phyloP scores from a whole-genome alignment of 176 grass and related monocot species.

The Metroxylon sagu region DNA sequence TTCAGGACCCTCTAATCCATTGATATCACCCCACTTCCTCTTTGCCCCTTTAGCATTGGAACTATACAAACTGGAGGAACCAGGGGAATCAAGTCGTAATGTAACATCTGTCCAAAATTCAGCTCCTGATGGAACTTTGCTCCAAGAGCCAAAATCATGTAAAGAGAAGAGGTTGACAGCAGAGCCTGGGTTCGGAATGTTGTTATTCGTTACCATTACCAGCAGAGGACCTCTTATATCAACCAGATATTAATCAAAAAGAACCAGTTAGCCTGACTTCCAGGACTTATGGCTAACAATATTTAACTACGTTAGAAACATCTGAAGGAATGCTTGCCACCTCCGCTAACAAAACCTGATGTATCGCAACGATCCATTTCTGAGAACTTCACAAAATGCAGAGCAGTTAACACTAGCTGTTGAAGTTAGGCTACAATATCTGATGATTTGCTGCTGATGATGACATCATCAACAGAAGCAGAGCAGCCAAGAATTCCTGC shows the following conservation, averaged over 20 bases:
- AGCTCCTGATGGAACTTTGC: neutral
- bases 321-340: slow-evolving; percentile 41
- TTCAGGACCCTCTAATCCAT: too few species aligned
- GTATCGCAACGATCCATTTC: slow-evolving; percentile 85
- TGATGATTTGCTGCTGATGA: too few species aligned
- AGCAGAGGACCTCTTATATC: too few species aligned
- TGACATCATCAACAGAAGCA: too few species aligned
- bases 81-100: too few species aligned
- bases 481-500: too few species aligned
- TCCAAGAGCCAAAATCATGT: neutral
- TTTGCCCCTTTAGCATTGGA: too few species aligned
- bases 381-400: slow-evolving; percentile 17
- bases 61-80: too few species aligned
- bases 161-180: too few species aligned
- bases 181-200: too few species aligned
- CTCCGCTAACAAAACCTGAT: slow-evolving; percentile 85
- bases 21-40: too few species aligned
- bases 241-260: neutral
- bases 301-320: slow-evolving; percentile 8
- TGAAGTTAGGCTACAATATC: neutral
- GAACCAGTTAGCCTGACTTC: slow-evolving; percentile 20
- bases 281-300: slow-evolving; percentile 6
- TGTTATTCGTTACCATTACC: too few species aligned
- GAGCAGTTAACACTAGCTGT: neutral
- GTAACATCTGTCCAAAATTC: neutral